phyloP scores from a whole-genome alignment of 2,329 filamentous ascomycete species.

The Cytospora mali region DNA sequence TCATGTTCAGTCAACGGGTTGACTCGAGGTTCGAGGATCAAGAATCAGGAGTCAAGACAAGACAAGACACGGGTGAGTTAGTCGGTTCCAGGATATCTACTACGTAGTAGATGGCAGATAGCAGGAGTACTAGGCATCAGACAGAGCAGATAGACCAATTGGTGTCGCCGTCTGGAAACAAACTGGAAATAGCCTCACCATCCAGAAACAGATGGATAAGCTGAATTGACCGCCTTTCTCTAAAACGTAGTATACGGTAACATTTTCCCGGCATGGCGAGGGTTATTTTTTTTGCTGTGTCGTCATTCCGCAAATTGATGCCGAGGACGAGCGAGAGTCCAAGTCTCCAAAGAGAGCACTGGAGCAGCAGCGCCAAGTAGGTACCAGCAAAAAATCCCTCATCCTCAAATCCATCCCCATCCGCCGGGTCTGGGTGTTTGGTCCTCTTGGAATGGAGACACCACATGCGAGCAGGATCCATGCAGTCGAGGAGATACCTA shows the following conservation, averaged over 20 bases:
- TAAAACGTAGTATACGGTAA: neutral
- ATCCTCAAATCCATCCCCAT: conserved; percentile 4
- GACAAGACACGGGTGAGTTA: conserved; percentile 12
- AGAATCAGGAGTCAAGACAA: neutral
- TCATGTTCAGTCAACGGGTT: too few relatives aligned
- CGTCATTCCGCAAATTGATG: conserved; percentile 27
- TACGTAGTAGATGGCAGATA: neutral
- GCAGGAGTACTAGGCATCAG: neutral
- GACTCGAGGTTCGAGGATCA: neutral
- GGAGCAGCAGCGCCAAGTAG: conserved; percentile 8
- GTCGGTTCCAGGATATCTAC: too few relatives aligned
- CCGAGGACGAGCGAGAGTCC: conserved; percentile 24
- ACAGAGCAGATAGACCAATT: conserved; percentile 14
- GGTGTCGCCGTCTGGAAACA: conserved; percentile 19
- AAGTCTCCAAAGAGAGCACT: neutral
- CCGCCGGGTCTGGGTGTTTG: conserved; percentile 7
- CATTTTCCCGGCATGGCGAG: neutral
- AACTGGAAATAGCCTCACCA: conserved; percentile 20
- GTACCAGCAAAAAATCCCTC: conserved; percentile 22
- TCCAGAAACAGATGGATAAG: neutral
- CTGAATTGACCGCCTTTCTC: conserved; percentile 24
- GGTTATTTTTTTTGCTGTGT: conserved; percentile 17
- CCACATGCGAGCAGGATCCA: conserved; percentile 1
- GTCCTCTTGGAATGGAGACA: conserved; percentile 4
- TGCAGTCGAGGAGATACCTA: conserved; percentile 6